Conservation (phyloP, 768 basidiomycete genomes). For the Boletus subcaerulescens region DNA sequence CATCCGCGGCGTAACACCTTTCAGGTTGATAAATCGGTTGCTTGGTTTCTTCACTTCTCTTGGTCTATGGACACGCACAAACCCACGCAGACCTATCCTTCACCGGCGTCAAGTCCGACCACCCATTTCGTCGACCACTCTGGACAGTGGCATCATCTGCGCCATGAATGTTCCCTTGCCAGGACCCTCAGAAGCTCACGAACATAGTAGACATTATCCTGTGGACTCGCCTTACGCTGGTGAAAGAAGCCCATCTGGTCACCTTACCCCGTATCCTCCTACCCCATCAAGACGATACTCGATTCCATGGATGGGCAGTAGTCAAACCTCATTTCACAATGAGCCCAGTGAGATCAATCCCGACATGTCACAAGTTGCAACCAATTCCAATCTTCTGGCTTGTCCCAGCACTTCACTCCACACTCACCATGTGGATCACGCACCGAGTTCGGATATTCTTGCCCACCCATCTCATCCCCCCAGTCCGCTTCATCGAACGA, state of each 20-base stretch:
- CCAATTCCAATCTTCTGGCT: background rate
- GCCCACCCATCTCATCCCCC: background rate
- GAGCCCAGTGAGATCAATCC: conserved; percentile 13
- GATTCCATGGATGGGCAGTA: conserved; percentile 9
- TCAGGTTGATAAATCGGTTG: background rate
- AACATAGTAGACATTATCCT: conserved; percentile 5
- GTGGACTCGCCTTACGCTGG: conserved; percentile 12
- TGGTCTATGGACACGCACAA: background rate
- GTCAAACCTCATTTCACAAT: conserved; percentile 15
- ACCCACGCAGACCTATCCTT: background rate
- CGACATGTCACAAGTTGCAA: background rate
- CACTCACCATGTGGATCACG: background rate
- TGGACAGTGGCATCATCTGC: conserved; percentile 2
- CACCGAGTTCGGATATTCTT: background rate
- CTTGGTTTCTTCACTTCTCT: conserved; percentile 1
- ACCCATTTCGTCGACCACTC: background rate
- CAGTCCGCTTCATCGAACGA: background rate
- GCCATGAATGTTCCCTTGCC: conserved; percentile 16
- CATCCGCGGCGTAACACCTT: background rate
- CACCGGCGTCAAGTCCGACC: background rate
- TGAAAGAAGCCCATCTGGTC: conserved; percentile 18
- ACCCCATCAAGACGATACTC: conserved; percentile 11
- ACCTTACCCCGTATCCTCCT: conserved; percentile 16
- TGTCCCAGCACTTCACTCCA: background rate
- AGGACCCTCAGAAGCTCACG: background rate